phyloP scores from a whole-genome alignment of 345 rosid genomes.

The Bruguiera sexangula region DNA sequence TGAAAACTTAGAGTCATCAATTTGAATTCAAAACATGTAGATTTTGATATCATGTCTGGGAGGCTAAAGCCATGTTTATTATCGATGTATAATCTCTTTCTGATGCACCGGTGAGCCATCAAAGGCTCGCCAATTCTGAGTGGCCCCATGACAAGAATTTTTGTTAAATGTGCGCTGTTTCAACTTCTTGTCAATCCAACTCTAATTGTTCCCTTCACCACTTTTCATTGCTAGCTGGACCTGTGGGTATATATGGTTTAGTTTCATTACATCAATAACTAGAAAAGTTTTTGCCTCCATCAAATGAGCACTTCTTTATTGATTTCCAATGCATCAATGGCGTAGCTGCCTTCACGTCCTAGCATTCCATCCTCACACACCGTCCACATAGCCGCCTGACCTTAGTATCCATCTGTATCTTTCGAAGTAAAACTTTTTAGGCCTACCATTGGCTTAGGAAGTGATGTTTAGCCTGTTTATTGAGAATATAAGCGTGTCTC shows the following conservation, averaged over 20 bases:
- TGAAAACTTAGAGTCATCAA: no score
- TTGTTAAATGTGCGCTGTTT: constrained; percentile 10
- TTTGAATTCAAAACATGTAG: no score
- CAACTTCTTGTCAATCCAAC: constrained; percentile 10
- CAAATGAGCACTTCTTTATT: no score
- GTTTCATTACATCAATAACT: background rate
- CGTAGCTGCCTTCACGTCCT: constrained; percentile 3
- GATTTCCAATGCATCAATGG: constrained; percentile 1
- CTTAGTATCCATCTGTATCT: constrained; percentile 1
- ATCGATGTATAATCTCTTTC: no score
- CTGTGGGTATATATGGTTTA: background rate
- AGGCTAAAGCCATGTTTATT: no score
- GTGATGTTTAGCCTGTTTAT: no score
- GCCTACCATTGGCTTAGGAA: background rate
- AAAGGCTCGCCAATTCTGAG: background rate
- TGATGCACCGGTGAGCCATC: no score
- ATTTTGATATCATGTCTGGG: no score
- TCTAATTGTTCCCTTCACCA: constrained; percentile 25
- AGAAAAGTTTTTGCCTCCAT: background rate
- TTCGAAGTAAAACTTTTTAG: background rate
- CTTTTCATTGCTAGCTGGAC: constrained; percentile 21
- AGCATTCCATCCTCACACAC: constrained; percentile 1
- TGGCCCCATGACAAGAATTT: constrained; percentile 23
- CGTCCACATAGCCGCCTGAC: background rate
- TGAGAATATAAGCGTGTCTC: no score